phyloP scores from a whole-genome alignment of 1,284 basidiomycete genomes.

The Gymnopus androsaceus region DNA sequence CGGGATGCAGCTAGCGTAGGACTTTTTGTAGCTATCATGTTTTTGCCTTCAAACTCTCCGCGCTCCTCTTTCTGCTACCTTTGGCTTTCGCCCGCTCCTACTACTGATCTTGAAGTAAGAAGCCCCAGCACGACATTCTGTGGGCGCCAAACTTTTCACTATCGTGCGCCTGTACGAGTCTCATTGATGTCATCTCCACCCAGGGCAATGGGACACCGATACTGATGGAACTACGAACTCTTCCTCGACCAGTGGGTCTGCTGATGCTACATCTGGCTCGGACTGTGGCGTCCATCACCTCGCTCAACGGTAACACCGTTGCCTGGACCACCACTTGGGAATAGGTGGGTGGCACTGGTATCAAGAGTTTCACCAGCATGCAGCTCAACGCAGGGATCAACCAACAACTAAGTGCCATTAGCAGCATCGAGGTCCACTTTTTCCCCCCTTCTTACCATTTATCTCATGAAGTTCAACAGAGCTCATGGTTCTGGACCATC shows the following conservation, averaged over 20 bases:
- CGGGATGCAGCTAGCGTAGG: too few species aligned
- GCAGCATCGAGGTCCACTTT: slow-evolving; percentile 50
- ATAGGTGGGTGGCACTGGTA: slow-evolving; percentile 54
- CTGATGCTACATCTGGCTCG: slow-evolving; percentile 42
- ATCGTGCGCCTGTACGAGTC: background rate
- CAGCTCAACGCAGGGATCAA: slow-evolving; percentile 54
- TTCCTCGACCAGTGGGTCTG: slow-evolving; percentile 18
- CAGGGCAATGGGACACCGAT: slow-evolving; percentile 21
- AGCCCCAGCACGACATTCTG: slow-evolving; percentile 30
- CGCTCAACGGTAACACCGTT: slow-evolving; percentile 45
- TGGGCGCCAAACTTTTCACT: background rate
- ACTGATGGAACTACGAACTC: slow-evolving; percentile 11
- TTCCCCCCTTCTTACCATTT: background rate
- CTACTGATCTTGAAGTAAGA: slow-evolving; percentile 27
- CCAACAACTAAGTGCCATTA: slow-evolving; percentile 53
- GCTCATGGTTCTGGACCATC: slow-evolving; percentile 47
- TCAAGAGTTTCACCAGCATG: slow-evolving; percentile 67
- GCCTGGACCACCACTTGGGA: slow-evolving; percentile 57
- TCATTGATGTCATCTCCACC: background rate
- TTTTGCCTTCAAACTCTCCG: slow-evolving; percentile 21
- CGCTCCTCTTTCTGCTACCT: slow-evolving; percentile 28
- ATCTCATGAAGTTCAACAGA: slow-evolving; percentile 28
- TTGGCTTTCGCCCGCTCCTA: slow-evolving; percentile 31
- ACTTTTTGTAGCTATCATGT: too few species aligned
- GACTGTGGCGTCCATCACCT: slow-evolving; percentile 54